These are phyloP conservation scores for Phytophthora hybrid DNA, from an alignment of 352 stramenopile species.

Conservation along the genomic window DNA sequence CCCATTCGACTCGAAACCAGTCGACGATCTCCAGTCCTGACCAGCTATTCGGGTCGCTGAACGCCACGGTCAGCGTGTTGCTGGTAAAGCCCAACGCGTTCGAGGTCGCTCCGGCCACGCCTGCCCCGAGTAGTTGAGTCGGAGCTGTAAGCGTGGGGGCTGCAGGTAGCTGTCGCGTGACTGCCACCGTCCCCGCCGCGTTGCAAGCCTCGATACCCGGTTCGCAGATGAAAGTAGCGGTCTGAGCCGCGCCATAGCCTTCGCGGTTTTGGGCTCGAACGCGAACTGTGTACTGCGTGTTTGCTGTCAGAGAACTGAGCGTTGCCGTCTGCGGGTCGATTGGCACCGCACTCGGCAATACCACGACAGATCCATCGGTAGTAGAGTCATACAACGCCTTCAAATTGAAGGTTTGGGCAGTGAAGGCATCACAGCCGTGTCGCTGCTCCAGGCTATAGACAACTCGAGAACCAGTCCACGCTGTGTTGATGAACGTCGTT, in stretches of 20 bases:
- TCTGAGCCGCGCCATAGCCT: conserved; percentile 62
- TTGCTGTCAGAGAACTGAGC: conserved; percentile 51
- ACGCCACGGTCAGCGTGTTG: conserved; percentile 63
- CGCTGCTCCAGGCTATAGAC: conserved; percentile 50
- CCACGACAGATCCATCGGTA: conserved; percentile 50
- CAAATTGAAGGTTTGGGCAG: conserved; percentile 37
- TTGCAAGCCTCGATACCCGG: conserved; percentile 84
- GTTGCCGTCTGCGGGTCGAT: conserved; percentile 15
- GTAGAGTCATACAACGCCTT: conserved; percentile 54
- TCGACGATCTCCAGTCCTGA: conserved; percentile 82
- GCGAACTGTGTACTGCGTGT: conserved; percentile 78
- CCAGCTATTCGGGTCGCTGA: conserved; percentile 76
- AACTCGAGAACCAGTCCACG: conserved; percentile 48
- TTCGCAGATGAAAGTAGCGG: conserved; percentile 90
- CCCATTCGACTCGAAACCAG: conserved; percentile 93
- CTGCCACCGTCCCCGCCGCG: conserved; percentile 26
- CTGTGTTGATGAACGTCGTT: conserved; percentile 35
- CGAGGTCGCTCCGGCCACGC: conserved; percentile 29
- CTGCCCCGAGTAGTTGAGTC: conserved; percentile 49
- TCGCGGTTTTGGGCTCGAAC: conserved; percentile 89
- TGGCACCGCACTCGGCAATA: conserved; percentile 25
- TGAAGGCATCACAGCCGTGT: conserved; percentile 81
- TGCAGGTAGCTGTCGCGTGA: conserved; percentile 71
- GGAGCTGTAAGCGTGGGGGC: conserved; percentile 57
- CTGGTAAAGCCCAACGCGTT: conserved; percentile 79